Evolutionary conservation across 371 early-diverging fungal genomes (phyloP), one percentile per base, ranked within the genome.

Genomic region (Apophysomyces variabilis): DNA sequence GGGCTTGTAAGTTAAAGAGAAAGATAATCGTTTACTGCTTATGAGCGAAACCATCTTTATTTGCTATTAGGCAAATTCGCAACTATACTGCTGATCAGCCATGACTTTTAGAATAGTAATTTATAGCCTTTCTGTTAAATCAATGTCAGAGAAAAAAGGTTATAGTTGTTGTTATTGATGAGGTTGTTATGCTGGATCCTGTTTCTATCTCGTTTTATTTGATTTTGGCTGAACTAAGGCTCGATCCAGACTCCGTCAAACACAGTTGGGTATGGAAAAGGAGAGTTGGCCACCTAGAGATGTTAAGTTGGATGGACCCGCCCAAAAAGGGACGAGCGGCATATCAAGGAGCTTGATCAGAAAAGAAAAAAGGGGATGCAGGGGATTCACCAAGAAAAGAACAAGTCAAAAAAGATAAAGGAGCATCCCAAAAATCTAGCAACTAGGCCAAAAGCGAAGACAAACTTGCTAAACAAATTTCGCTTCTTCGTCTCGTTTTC

Each of bases 321-420:
- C 54, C 54, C 21, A 50, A 50, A 50, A 50, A 50, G 54, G 54
- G 54, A 50, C 54, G 54, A 50, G 54, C 54, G 54, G 54, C 54
- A 50, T 50, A 50, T 50, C 54, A 50, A 50, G 54, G 54, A 50
- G 54, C 54, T 50, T 26, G 21, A 50, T 50, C 54, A 47, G 16
- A 47, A 50, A 21, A 11, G n/a, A 21, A 50, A 21, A 3, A 26
- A 26, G 32, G 54, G 54, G 54, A 26, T 21, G 54, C 54, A 50
- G 54, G 54, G 21, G 54, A 9, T 50, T 11, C 16, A 9, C 54
- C 16, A 50, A 26, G 16, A 21, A 50, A 47, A 47, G n/a, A 47
- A 50, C 16, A 21, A 50, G 9, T 9, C 16, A 50, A 50, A 50
- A 50, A 16, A 50, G 54, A 50, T 50, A 50, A 50, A 50, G 54